phyloP scores from a whole-genome alignment of 169 alveolate species.

The Fabrea salina region DNA sequence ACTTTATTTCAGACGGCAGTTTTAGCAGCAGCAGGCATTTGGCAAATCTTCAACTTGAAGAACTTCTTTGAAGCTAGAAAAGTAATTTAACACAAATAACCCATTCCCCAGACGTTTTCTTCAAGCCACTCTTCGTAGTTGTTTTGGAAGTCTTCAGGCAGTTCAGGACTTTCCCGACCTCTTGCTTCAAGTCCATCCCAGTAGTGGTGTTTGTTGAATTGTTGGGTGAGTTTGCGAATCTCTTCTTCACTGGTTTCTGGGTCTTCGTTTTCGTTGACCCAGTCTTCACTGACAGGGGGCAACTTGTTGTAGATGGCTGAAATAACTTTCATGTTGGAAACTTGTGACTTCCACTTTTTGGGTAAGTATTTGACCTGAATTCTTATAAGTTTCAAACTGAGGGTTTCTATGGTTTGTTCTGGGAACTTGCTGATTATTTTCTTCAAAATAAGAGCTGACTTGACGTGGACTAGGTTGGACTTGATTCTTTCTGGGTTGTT shows the following conservation, averaged over 20 bases:
- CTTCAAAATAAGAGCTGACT: conserved; percentile 48
- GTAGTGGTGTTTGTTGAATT: conserved; percentile 45
- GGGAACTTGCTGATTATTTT: conserved; percentile 33
- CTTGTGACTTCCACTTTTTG: conserved; percentile 46
- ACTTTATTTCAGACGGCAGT: neutral
- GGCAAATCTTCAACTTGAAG: neutral
- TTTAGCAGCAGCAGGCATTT: neutral
- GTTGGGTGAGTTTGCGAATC: conserved; percentile 33
- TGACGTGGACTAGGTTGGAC: conserved; percentile 37
- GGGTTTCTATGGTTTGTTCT: conserved; percentile 16
- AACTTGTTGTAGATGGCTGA: conserved; percentile 44
- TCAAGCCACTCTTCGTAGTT: conserved; percentile 57
- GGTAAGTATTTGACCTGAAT: conserved; percentile 47
- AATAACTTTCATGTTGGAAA: conserved; percentile 45
- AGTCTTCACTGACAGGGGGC: conserved; percentile 32
- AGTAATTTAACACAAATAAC: conserved; percentile 12
- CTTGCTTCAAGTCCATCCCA: conserved; percentile 22
- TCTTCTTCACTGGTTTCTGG: conserved; percentile 31
- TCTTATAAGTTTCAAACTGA: conserved; percentile 36
- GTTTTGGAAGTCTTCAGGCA: conserved; percentile 32
- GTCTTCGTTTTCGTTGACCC: conserved; percentile 30
- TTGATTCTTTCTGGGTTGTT: conserved; percentile 48
- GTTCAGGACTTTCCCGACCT: neutral
- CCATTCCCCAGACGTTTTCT: conserved; percentile 55
- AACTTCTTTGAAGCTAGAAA: too few relatives aligned